Evolutionary conservation across 805 yeast species (phyloP), one percentile per base, ranked within the genome.

Genomic region (Saturnispora ahearnii): DNA sequence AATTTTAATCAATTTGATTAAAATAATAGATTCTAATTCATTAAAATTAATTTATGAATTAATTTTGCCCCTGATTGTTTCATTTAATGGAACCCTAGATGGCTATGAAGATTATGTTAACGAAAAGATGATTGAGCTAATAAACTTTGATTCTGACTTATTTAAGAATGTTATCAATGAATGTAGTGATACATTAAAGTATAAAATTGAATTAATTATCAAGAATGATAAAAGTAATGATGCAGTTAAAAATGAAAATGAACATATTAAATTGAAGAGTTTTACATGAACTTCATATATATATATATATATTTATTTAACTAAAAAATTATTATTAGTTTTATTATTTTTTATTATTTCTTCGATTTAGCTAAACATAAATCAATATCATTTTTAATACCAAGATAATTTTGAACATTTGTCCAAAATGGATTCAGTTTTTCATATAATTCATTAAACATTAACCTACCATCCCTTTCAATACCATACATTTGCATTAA

Each of bases 251-350:
- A 53, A 56, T 38, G 55, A 57, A 43, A 57, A 55, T n/a, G 55
- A 62, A 1, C 79, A 74, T 48, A 80, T 81, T 51, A 69, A 76
- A 55, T 62, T 81, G 46, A 79, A 77, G 58, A 67, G 73, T 1
- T 81, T 81, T 59, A 74, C 60, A 9, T 64, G 15, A 22, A 3
- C 26, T 41, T 22, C 8, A 28, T 26, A 26, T 11, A 40, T 38
- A 18, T 18, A 18, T 18, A 18, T 18, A 18, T 42, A 45, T 12
- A n/a, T 32, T 32, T 44, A 53, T 21, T 34, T 46, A 13, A 55
- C 53, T 26, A 26, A 46, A 50, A 13, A 22, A 42, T 15, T 12
- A 11, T 24, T 40, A 28, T 28, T 22, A 15, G 26, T 36, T 36
- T 30, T 12, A 28, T 18, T 11, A 40, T 42, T 42, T 48, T 11